Percentiles rank a stretch among this genome's conserved stretches.
Conservation (phyloP, 2,329 filamentous ascomycete species). For the Trichoderma semiorbis region DNA sequence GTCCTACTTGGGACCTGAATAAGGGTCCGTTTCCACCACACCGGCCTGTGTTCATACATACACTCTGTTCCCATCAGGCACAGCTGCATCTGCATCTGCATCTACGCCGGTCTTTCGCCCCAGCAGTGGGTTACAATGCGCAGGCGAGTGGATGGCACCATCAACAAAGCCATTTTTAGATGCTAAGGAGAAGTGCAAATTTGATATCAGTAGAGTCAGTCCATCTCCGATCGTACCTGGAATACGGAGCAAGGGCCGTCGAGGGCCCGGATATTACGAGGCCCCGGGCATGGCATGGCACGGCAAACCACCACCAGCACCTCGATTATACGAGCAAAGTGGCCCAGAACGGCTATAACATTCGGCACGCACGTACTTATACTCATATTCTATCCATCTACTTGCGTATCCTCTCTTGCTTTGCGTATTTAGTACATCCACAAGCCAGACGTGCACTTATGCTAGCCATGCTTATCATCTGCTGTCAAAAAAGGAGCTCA, state of each 20-base stretch:
- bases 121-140: background rate
- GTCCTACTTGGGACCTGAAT: background rate
- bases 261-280: slow-evolving; percentile 7
- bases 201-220: background rate
- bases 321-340: background rate
- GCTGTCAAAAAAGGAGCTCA: background rate
- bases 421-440: background rate
- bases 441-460: background rate
- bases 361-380: background rate
- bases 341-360: background rate
- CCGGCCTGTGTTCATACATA: background rate
- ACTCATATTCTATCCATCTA: background rate
- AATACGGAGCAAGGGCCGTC: background rate
- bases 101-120: background rate
- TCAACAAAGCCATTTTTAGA: background rate
- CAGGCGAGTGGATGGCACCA: background rate
- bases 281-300: background rate
- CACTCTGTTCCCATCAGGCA: background rate
- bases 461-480: background rate
- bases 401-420: background rate
- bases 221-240: slow-evolving; percentile 13
- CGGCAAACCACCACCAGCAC: background rate
- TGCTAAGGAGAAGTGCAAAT: background rate
- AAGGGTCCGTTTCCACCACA: background rate
- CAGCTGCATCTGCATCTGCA: background rate